These are phyloP conservation scores for Aquilaria agallochum DNA, from an alignment of 441 rosid species.

Conservation along the genomic window DNA sequence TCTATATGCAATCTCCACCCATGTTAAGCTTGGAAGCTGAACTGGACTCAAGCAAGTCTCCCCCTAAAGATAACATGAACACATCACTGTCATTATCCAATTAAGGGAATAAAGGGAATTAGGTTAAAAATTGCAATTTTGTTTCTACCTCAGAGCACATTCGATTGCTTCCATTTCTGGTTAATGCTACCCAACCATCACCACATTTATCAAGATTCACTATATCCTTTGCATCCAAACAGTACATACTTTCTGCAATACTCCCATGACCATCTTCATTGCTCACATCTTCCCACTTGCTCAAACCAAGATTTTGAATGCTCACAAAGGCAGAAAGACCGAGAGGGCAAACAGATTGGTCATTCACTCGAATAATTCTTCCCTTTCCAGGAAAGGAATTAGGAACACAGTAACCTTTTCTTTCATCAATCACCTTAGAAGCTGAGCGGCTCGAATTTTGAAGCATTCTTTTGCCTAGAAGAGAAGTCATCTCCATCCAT, in stretches of 20 bases:
- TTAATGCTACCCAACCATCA: conserved; percentile 39
- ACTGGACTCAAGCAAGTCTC: conserved; percentile 68
- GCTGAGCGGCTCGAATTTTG: conserved; percentile 38
- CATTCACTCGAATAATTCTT: conserved; percentile 26
- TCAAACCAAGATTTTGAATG: conserved; percentile 33
- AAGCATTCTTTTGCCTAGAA: conserved; percentile 35
- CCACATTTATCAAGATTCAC: conserved; percentile 71
- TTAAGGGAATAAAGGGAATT: conserved; percentile 9
- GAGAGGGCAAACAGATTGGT: conserved; percentile 48
- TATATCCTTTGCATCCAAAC: conserved; percentile 65
- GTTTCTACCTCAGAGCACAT: conserved; percentile 53
- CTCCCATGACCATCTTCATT: conserved; percentile 21
- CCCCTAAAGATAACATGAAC: conserved; percentile 35
- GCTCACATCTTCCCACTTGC: conserved; percentile 7
- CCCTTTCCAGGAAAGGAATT: conserved; percentile 45
- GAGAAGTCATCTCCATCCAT: conserved; percentile 49
- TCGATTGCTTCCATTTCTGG: conserved; percentile 38
- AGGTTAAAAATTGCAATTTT: neutral
- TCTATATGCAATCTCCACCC: conserved; percentile 71
- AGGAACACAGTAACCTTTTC: conserved; percentile 77
- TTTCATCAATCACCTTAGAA: conserved; percentile 22
- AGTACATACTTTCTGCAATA: conserved; percentile 24
- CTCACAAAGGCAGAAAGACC: conserved; percentile 46
- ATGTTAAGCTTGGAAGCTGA: conserved; percentile 43
- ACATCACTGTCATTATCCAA: conserved; percentile 3